Percentiles rank a stretch among this genome's conserved stretches.
phyloP scores from a whole-genome alignment of 257 asterid genomes.

The Eucommia ulmoides region DNA sequence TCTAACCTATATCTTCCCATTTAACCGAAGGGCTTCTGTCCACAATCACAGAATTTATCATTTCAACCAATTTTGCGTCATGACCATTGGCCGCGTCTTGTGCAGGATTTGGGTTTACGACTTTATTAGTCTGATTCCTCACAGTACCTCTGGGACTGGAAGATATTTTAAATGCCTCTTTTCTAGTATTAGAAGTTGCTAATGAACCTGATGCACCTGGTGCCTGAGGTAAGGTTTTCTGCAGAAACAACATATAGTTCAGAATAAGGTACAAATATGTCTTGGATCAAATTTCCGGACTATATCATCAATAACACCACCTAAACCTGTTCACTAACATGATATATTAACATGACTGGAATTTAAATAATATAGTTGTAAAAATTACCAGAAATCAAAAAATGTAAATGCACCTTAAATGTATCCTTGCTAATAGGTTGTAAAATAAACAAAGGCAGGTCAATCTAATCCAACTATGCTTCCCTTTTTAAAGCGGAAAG shows the following conservation, averaged over 20 bases:
- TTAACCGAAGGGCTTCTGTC: slow-evolving; percentile 90
- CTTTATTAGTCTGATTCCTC: slow-evolving; percentile 29
- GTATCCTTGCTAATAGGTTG: no score
- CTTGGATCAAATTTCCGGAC: no score
- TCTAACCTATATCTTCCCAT: slow-evolving; percentile 97
- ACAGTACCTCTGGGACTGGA: slow-evolving; percentile 17
- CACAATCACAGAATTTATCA: slow-evolving; percentile 85
- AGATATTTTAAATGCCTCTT: slow-evolving; percentile 29
- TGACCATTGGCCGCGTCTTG: slow-evolving; percentile 41
- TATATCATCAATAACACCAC: no score
- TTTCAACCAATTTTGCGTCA: slow-evolving; percentile 75
- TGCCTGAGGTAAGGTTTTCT: slow-evolving; percentile 41
- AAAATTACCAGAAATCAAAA: no score
- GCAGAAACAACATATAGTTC: slow-evolving; percentile 9
- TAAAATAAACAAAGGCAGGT: no score
- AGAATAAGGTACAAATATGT: no score
- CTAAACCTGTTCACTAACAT: no score
- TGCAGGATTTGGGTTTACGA: slow-evolving; percentile 25
- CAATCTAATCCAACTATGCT: no score
- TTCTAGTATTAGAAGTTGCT: slow-evolving; percentile 38
- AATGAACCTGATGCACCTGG: slow-evolving; percentile 27
- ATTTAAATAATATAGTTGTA: no score
- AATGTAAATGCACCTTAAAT: no score
- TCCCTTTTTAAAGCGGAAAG: no score
- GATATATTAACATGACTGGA: no score